These are phyloP conservation scores for Bassia scoparia DNA, from an alignment of 148 eudicot genomes.

Conservation along the genomic window DNA sequence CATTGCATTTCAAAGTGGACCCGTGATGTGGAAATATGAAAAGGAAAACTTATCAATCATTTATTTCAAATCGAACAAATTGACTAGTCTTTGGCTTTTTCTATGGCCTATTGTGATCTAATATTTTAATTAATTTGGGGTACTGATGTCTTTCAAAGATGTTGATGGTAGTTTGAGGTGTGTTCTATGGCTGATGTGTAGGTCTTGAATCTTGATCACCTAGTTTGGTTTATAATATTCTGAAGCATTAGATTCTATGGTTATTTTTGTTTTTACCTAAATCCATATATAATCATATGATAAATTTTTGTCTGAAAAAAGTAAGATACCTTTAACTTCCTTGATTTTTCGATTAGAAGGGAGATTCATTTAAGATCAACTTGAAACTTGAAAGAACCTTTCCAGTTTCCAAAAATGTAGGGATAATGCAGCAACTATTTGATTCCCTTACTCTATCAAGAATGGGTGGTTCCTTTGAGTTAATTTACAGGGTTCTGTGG, in stretches of 20 bases:
- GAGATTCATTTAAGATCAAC: not conserved
- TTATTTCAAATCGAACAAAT: not conserved
- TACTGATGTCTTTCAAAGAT: not conserved
- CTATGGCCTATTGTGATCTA: not conserved
- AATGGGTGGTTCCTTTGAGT: not conserved
- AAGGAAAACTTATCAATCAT: not conserved
- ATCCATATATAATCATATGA: too few relatives aligned
- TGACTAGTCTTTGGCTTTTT: not conserved
- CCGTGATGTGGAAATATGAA: not conserved
- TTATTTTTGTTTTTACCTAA: too few relatives aligned
- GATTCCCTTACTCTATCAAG: not conserved
- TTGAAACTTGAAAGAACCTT: not conserved
- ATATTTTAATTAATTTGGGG: not conserved
- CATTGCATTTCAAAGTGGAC: too few relatives aligned
- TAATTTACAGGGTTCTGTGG: not conserved
- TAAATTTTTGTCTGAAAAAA: too few relatives aligned
- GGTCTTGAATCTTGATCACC: not conserved
- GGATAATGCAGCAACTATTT: not conserved
- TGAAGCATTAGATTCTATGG: too few relatives aligned
- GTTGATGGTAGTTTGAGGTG: not conserved
- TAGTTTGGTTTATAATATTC: not conserved
- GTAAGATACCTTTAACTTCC: not conserved
- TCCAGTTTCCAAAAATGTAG: not conserved
- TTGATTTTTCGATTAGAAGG: not conserved
- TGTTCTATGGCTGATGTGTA: not conserved